Conservation (phyloP, 2,329 filamentous ascomycete genomes). For the Juglanconis sp. region DNA sequence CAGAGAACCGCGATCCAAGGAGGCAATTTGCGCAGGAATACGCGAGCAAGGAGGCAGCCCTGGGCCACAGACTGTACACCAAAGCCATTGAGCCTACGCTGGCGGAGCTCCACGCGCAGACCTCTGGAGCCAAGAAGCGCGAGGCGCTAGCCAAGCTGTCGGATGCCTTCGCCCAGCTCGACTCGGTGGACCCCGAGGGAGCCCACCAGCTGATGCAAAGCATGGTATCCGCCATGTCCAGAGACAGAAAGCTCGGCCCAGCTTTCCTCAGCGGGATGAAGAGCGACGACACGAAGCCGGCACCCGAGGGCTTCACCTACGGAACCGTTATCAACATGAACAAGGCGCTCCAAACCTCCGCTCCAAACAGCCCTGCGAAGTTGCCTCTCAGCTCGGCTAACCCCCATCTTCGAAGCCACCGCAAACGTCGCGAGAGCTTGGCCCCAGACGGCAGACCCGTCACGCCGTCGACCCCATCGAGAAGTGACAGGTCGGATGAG, state of each 20-base stretch:
- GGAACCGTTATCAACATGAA: slow-evolving; percentile 59
- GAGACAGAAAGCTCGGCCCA: slow-evolving; percentile 62
- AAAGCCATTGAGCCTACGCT: slow-evolving; percentile 80
- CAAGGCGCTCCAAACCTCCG: slow-evolving; percentile 34
- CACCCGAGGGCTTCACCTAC: slow-evolving; percentile 44
- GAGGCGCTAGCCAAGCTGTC: slow-evolving; percentile 80
- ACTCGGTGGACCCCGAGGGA: slow-evolving; percentile 86
- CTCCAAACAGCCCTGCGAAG: slow-evolving; percentile 50
- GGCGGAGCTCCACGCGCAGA: slow-evolving; percentile 84
- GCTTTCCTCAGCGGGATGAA: slow-evolving; percentile 38
- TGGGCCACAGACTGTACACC: slow-evolving; percentile 78
- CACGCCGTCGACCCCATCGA: slow-evolving; percentile 25
- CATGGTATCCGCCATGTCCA: slow-evolving; percentile 69
- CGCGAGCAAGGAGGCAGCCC: slow-evolving; percentile 73
- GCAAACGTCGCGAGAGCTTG: slow-evolving; percentile 56
- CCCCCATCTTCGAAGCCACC: slow-evolving; percentile 78
- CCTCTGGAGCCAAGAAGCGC: slow-evolving; percentile 61
- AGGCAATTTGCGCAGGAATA: slow-evolving; percentile 44
- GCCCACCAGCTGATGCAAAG: slow-evolving; percentile 79
- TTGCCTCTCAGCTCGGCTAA: slow-evolving; percentile 78
- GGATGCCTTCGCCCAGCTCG: slow-evolving; percentile 80
- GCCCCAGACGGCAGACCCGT: slow-evolving; percentile 25
- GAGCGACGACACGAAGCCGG: slow-evolving; percentile 30
- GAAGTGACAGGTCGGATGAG: slow-evolving; percentile 27
- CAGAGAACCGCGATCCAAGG: slow-evolving; percentile 61